A percentile compares a stretch with the other conserved stretches of the same genome.
Conservation (phyloP, 1,139 yeast genomes). For the Candida tropicalis region DNA sequence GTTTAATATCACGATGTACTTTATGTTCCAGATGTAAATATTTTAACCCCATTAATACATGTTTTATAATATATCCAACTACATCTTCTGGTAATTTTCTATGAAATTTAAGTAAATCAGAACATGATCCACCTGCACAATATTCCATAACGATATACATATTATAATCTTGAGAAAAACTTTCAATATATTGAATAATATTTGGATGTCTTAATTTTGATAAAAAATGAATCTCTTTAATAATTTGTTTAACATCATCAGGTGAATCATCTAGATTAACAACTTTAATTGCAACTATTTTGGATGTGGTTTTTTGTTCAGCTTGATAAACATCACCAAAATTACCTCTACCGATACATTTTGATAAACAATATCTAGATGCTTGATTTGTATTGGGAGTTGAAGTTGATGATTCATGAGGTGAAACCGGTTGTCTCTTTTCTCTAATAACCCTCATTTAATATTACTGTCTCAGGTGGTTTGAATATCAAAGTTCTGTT, state of each 20-base stretch:
- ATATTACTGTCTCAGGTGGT: not conserved
- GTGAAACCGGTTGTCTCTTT: not conserved
- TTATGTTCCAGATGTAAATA: constrained; percentile 72
- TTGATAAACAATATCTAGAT: constrained; percentile 40
- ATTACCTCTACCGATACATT: constrained; percentile 79
- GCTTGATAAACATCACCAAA: constrained; percentile 88
- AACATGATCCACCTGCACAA: constrained; percentile 91
- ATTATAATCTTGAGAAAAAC: constrained; percentile 61
- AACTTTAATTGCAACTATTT: constrained; percentile 66
- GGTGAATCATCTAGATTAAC: constrained; percentile 73
- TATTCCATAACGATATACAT: constrained; percentile 93
- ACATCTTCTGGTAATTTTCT: constrained; percentile 58
- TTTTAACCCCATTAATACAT: constrained; percentile 63
- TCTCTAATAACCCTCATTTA: constrained; percentile 4
- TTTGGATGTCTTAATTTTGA: constrained; percentile 64
- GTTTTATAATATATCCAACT: constrained; percentile 60
- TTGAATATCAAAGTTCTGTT: not conserved
- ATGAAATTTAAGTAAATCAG: constrained; percentile 63
- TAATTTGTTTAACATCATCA: constrained; percentile 64
- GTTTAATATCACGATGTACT: constrained; percentile 85
- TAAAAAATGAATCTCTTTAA: constrained; percentile 76
- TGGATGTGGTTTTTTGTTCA: constrained; percentile 24
- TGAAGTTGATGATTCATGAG: not conserved
- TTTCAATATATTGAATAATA: constrained; percentile 66
- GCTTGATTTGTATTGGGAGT: constrained; percentile 2